A percentile compares a stretch with the other conserved stretches of the same genome.
Evolutionary conservation across 2,329 filamentous ascomycete species (phyloP).

Genomic region (Penicillium concentricum): DNA sequence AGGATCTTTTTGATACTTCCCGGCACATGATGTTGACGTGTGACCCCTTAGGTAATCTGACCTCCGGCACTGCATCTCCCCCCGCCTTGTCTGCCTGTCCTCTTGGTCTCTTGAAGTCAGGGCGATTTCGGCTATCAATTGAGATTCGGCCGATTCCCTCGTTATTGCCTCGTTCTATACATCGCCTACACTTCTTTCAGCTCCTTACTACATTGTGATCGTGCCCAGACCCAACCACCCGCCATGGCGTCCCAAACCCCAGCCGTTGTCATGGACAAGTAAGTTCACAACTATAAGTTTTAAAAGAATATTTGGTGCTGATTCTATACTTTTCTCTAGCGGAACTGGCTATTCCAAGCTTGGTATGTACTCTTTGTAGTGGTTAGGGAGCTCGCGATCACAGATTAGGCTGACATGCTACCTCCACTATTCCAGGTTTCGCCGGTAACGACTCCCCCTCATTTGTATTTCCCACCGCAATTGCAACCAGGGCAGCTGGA

Average conservation of each 20-base stretch:
- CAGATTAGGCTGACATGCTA: slow-evolving; percentile 36
- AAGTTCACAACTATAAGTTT: slow-evolving; percentile 47
- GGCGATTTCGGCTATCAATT: slow-evolving; percentile 7
- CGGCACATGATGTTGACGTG: slow-evolving; percentile 14
- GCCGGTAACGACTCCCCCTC: slow-evolving; percentile 98
- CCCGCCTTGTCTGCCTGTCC: slow-evolving; percentile 30
- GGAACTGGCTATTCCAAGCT: slow-evolving; percentile 99
- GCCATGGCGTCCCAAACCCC: slow-evolving; percentile 96
- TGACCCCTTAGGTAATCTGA: slow-evolving; percentile 19
- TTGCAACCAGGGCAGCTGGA: slow-evolving; percentile 82
- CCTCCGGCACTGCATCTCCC: slow-evolving; percentile 14
- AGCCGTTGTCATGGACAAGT: slow-evolving; percentile 99
- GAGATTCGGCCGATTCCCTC: slow-evolving; percentile 1
- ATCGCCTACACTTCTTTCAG: background rate
- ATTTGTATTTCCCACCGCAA: slow-evolving; percentile 98
- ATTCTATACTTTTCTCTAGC: slow-evolving; percentile 53
- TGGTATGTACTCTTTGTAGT: slow-evolving; percentile 58
- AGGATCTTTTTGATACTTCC: background rate
- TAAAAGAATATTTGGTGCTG: slow-evolving; percentile 19
- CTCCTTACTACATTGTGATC: background rate
- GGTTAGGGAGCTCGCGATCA: slow-evolving; percentile 10
- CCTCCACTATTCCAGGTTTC: slow-evolving; percentile 66
- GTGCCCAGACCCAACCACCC: slow-evolving; percentile 14
- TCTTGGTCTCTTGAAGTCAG: slow-evolving; percentile 13
- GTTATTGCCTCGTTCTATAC: background rate